These are phyloP conservation scores for Raddia guianensis DNA, from an alignment of 176 grass and related monocot genomes.

Conservation along the genomic window DNA sequence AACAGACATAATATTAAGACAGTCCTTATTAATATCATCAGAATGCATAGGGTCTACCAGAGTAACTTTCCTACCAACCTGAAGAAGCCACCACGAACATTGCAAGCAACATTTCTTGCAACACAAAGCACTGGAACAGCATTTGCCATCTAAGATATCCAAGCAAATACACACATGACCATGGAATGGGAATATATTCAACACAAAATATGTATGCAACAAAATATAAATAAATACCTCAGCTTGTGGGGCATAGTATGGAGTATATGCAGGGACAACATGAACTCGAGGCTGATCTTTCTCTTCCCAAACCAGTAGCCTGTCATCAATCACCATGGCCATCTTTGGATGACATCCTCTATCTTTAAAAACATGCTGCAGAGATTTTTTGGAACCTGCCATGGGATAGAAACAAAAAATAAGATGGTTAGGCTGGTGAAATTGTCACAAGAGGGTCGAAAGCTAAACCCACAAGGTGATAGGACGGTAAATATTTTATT, in stretches of 20 bases:
- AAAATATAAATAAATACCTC: constrained; percentile 63
- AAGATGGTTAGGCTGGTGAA: neutral
- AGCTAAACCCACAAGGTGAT: neutral
- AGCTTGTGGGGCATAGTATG: constrained; percentile 93
- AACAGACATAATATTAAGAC: constrained; percentile 1
- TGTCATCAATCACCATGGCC: constrained; percentile 99
- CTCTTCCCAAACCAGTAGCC: constrained; percentile 90
- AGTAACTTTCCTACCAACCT: constrained; percentile 53
- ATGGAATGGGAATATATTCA: constrained; percentile 17
- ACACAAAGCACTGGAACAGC: constrained; percentile 95
- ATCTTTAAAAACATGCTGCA: constrained; percentile 86
- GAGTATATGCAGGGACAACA: constrained; percentile 92
- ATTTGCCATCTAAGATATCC: constrained; percentile 69
- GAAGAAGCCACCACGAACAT: constrained; percentile 96
- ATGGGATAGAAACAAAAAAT: constrained; percentile 9
- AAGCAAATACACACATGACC: constrained; percentile 29
- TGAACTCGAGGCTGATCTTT: constrained; percentile 97
- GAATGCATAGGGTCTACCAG: constrained; percentile 7
- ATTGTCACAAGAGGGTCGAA: neutral
- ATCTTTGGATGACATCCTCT: constrained; percentile 92
- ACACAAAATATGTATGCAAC: constrained; percentile 24
- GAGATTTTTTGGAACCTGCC: constrained; percentile 73
- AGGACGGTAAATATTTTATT: constrained; percentile 9
- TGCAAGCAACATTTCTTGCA: constrained; percentile 98
- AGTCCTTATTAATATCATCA: neutral